phyloP scores from a whole-genome alignment of 108 stramenopile species.

The Nitzschia sp. region DNA sequence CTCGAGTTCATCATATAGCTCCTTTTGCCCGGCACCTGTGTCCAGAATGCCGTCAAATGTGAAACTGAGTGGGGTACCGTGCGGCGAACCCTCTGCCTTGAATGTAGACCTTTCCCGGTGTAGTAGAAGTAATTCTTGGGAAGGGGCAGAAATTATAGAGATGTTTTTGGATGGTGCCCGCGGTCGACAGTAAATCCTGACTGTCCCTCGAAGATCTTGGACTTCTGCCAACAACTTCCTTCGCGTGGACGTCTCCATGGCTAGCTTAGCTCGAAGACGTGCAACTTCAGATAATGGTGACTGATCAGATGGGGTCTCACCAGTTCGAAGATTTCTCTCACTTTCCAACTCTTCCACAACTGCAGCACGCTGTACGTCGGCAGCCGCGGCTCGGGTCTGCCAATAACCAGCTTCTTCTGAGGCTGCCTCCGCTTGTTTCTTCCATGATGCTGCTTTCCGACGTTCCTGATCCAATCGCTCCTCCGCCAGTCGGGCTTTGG shows the following conservation, averaged over 20 bases:
- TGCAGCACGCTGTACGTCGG: conserved; percentile 73
- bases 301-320: conserved; percentile 41
- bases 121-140: conserved; percentile 65
- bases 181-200: conserved; percentile 81
- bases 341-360: conserved; percentile 63
- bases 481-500: conserved; percentile 75
- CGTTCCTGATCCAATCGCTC: conserved; percentile 66
- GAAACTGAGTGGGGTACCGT: conserved; percentile 61
- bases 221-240: conserved; percentile 73
- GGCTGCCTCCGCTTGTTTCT: conserved; percentile 69
- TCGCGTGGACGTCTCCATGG: conserved; percentile 67
- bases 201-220: conserved; percentile 73
- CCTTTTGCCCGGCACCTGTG: conserved; percentile 58
- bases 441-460: conserved; percentile 60
- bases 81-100: not conserved
- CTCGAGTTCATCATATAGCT: conserved; percentile 89
- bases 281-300: conserved; percentile 47
- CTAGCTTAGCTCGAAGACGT: conserved; percentile 63
- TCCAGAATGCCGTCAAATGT: conserved; percentile 90
- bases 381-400: conserved; percentile 79
- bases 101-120: conserved; percentile 39
- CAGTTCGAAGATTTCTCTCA: conserved; percentile 51
- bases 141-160: conserved; percentile 48
- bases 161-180: conserved; percentile 14
- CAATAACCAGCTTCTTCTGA: conserved; percentile 76